A percentile compares a stretch with the other conserved stretches of the same genome.
Evolutionary conservation across 169 alveolate genomes (phyloP).

Genomic region (Sarcocystis neurona): DNA sequence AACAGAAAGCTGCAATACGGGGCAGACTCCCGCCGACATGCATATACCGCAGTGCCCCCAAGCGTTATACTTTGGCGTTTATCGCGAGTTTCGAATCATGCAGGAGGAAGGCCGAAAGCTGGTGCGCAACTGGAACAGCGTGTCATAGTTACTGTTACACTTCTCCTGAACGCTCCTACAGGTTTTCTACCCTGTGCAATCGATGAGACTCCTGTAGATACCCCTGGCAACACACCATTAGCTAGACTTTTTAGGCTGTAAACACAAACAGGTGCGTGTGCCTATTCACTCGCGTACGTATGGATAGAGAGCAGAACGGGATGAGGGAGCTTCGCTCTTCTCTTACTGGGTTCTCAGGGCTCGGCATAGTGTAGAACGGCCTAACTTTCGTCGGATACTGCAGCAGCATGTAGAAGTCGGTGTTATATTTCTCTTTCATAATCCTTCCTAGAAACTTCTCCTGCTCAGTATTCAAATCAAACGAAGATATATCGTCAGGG

Average conservation of each 20-base stretch:
- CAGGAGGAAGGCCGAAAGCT: no score
- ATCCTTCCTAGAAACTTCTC: slow-evolving; percentile 93
- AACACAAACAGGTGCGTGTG: background rate
- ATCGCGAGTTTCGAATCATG: no score
- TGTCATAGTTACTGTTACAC: no score
- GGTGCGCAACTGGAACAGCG: no score
- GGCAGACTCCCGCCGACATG: no score
- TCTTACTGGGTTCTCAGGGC: slow-evolving; percentile 87
- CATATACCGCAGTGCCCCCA: no score
- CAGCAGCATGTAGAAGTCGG: slow-evolving; percentile 95
- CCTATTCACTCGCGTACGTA: background rate
- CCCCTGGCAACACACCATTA: background rate
- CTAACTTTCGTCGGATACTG: slow-evolving; percentile 95
- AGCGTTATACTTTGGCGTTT: no score
- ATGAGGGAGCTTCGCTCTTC: no score
- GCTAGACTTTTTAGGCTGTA: background rate
- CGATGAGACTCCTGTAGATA: no score
- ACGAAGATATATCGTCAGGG: slow-evolving; percentile 79
- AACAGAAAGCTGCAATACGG: no score
- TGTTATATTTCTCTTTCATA: slow-evolving; percentile 93
- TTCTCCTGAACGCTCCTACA: no score
- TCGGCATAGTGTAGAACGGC: slow-evolving; percentile 99
- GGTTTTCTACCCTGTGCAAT: no score
- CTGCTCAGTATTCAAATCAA: slow-evolving; percentile 91
- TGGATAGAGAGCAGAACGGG: background rate